Conservation (phyloP, 208 protist species). For the Acanthamoeba lugdunensis region DNA sequence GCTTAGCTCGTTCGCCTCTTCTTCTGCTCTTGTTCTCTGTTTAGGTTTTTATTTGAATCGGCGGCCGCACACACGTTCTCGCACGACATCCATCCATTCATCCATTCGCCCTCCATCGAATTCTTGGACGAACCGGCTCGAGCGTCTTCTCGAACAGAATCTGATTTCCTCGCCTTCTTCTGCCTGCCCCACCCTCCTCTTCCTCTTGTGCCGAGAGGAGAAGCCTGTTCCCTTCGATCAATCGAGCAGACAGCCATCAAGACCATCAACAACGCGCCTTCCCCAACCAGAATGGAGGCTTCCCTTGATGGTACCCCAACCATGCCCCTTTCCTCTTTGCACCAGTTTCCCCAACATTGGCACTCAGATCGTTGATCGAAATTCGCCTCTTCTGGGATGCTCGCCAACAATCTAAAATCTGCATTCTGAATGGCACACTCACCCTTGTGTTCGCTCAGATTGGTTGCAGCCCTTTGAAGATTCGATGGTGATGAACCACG, state of each 20-base stretch:
- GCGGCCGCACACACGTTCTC: neutral
- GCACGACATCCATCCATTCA: neutral
- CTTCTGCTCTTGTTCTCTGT: neutral
- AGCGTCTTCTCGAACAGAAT: too few species aligned
- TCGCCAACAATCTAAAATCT: too few species aligned
- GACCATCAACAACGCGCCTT: too few species aligned
- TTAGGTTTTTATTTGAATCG: neutral
- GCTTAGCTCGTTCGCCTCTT: neutral
- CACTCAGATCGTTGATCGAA: too few species aligned
- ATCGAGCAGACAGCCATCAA: too few species aligned
- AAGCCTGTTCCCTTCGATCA: too few species aligned
- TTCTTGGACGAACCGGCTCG: too few species aligned
- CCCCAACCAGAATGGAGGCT: neutral
- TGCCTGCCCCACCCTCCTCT: neutral
- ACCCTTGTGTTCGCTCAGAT: neutral
- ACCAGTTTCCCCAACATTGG: too few species aligned
- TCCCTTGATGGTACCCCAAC: neutral
- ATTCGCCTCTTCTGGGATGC: too few species aligned
- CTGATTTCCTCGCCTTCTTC: too few species aligned
- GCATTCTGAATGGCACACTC: too few species aligned
- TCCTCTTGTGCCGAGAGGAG: neutral
- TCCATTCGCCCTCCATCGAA: too few species aligned
- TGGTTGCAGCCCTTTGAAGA: conserved; percentile 28
- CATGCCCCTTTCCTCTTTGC: neutral
- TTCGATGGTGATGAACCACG: neutral